Conservation (phyloP, 2,329 filamentous ascomycete species). For the Penicillium freii region DNA sequence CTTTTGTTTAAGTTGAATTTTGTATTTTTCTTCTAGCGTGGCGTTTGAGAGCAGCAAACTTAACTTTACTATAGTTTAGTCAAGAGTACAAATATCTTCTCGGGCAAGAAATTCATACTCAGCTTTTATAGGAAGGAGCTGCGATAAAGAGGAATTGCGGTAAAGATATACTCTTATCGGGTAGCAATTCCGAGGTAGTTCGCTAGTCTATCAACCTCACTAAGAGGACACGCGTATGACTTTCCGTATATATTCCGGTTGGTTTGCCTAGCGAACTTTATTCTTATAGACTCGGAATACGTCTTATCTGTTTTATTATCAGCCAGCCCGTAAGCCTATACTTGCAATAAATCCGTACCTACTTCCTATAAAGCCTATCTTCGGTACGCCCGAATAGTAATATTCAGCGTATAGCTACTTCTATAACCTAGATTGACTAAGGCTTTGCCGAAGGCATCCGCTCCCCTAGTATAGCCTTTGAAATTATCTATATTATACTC, state of each 20-base stretch:
- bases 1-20: conserved; percentile 7
- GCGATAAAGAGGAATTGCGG: conserved; percentile 9
- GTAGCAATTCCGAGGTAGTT: conserved; percentile 16
- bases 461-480: conserved; percentile 7
- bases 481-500: conserved; percentile 8
- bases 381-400: conserved; percentile 12
- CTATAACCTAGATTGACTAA: conserved; percentile 11
- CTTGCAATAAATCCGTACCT: conserved; percentile 5
- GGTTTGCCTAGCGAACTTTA: conserved; percentile 12
- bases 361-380: conserved; percentile 15
- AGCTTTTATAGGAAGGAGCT: conserved; percentile 16
- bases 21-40: background rate
- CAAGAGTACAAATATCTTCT: conserved; percentile 9
- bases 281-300: conserved; percentile 10
- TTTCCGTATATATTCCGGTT: conserved; percentile 10
- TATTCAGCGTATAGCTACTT: conserved; percentile 15
- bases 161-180: conserved; percentile 18
- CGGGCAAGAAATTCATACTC: conserved; percentile 16
- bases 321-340: background rate
- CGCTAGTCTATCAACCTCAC: conserved; percentile 15
- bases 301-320: conserved; percentile 13
- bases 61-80: conserved; percentile 4
- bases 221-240: conserved; percentile 16
- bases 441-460: conserved; percentile 16
- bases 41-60: background rate